phyloP scores from a whole-genome alignment of 1,139 yeast genomes.

The Taphrina populina region DNA sequence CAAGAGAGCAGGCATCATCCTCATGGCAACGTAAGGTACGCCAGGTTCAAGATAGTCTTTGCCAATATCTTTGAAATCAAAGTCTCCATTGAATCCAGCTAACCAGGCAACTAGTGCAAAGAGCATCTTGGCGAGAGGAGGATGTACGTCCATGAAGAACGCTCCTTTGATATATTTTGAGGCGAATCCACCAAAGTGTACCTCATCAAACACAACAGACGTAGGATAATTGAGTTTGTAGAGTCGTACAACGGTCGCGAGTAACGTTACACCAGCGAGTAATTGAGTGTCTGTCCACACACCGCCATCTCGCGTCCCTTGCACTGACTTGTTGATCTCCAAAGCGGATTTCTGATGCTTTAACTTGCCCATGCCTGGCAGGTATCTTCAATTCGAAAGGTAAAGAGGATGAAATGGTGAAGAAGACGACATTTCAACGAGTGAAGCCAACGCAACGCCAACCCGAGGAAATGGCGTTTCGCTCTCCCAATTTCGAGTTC shows the following conservation, averaged over 20 bases:
- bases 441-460: too few species aligned
- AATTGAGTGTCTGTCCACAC: conserved; percentile 36
- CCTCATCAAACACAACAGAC: conserved; percentile 90
- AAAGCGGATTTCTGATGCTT: conserved; percentile 1
- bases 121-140: conserved; percentile 87
- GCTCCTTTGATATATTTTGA: conserved; percentile 65
- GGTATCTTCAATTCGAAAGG: too few species aligned
- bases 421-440: too few species aligned
- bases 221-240: conserved; percentile 64
- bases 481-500: too few species aligned
- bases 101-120: conserved; percentile 72
- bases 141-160: conserved; percentile 90
- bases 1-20: conserved; percentile 76
- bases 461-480: too few species aligned
- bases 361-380: conserved; percentile 11
- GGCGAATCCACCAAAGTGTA: conserved; percentile 68
- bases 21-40: conserved; percentile 75
- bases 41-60: conserved; percentile 48
- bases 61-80: conserved; percentile 71
- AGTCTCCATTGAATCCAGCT: conserved; percentile 77
- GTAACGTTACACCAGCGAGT: conserved; percentile 54
- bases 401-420: too few species aligned
- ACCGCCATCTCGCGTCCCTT: not conserved
- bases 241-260: conserved; percentile 61
- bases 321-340: not conserved